Evolutionary conservation across 2,329 filamentous ascomycete species (phyloP).

Genomic region (Botryotinia convoluta): DNA sequence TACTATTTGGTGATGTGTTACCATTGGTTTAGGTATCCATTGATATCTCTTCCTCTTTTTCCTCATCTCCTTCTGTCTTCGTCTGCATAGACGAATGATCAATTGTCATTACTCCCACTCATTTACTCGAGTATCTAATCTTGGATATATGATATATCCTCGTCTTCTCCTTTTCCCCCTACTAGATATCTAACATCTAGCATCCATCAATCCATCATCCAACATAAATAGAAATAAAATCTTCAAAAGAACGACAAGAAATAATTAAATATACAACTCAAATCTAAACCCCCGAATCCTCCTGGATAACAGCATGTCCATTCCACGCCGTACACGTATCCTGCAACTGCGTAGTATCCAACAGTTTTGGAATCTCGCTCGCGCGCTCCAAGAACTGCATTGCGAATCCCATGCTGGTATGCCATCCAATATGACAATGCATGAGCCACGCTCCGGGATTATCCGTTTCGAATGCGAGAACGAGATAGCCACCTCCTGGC

Average conservation of each 20-base stretch:
- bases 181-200: not conserved
- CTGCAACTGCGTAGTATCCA: slow-evolving; percentile 12
- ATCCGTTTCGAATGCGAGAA: slow-evolving; percentile 27
- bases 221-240: not conserved
- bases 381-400: slow-evolving; percentile 46
- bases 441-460: slow-evolving; percentile 28
- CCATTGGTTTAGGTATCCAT: not conserved
- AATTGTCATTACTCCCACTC: not conserved
- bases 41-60: not conserved
- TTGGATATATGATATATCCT: not conserved
- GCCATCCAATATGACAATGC: slow-evolving; percentile 44
- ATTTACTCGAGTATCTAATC: not conserved
- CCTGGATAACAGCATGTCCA: slow-evolving; percentile 11
- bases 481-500: slow-evolving; percentile 25
- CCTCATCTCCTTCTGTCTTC: not conserved
- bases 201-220: not conserved
- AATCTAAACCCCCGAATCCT: slow-evolving; percentile 24
- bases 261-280: not conserved
- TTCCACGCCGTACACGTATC: slow-evolving; percentile 23
- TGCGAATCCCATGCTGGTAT: slow-evolving; percentile 50
- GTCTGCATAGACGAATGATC: not conserved
- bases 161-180: not conserved
- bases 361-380: slow-evolving; percentile 28
- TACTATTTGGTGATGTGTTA: not conserved
- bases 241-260: not conserved